phyloP scores from a whole-genome alignment of 176 grass and related monocot species.

The Guadua angustifolia region DNA sequence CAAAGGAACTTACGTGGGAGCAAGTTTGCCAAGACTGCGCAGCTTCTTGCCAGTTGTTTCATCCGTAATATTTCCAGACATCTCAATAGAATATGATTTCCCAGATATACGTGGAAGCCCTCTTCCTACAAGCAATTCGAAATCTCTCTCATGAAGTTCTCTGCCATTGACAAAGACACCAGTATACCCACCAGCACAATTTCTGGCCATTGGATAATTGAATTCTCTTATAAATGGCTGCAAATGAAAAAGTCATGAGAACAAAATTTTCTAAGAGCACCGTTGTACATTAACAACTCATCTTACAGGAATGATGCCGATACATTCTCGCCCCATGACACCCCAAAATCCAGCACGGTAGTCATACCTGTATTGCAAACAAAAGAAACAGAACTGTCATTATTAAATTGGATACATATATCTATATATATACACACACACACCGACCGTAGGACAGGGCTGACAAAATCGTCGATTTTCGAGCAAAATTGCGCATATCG shows the following conservation, averaged over 20 bases:
- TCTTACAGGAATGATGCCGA: conserved; percentile 97
- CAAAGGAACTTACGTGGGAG: conserved; percentile 83
- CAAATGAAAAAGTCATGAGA: conserved; percentile 31
- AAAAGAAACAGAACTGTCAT: conserved; percentile 36
- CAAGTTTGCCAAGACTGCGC: conserved; percentile 87
- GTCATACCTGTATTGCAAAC: conserved; percentile 71
- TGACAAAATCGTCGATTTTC: no score
- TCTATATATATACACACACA: no score
- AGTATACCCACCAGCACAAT: conserved; percentile 74
- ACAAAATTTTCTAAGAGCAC: conserved; percentile 1
- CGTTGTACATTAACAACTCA: conserved; percentile 25
- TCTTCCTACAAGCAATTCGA: conserved; percentile 74
- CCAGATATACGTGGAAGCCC: conserved; percentile 65
- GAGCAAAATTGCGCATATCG: no score
- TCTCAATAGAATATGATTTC: conserved; percentile 71
- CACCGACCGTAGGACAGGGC: no score
- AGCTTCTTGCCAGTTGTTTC: conserved; percentile 65
- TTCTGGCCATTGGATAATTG: conserved; percentile 70
- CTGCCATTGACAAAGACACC: conserved; percentile 86
- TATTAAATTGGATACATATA: not conserved
- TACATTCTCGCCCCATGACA: conserved; percentile 85
- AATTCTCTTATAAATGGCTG: conserved; percentile 95
- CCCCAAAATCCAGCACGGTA: conserved; percentile 97
- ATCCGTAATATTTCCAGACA: conserved; percentile 81
- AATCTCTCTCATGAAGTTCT: conserved; percentile 90